Conservation (phyloP, 768 basidiomycete species). For the Collybiopsis confluens region DNA sequence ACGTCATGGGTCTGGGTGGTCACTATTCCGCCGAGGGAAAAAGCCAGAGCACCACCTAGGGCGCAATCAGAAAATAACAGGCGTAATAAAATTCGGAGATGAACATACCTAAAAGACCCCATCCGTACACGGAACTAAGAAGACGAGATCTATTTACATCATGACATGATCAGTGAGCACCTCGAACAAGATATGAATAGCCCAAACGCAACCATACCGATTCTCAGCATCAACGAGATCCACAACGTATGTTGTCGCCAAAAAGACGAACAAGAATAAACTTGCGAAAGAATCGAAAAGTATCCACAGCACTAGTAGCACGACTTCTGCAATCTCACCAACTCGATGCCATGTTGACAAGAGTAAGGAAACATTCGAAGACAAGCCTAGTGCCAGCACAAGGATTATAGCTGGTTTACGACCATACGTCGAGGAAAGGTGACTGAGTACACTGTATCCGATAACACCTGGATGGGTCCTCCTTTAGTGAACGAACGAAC, state of each 20-base stretch:
- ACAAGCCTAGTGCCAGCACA: not conserved
- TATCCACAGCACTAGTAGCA: conserved; percentile 17
- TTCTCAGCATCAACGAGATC: conserved; percentile 20
- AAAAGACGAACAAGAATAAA: conserved; percentile 10
- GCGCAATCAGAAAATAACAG: not conserved
- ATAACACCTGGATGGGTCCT: conserved; percentile 17
- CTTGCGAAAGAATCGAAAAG: conserved; percentile 13
- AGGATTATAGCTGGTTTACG: conserved; percentile 16
- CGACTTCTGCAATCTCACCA: not conserved
- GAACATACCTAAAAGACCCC: conserved; percentile 21
- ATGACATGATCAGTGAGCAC: too few relatives aligned
- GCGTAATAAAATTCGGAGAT: not conserved
- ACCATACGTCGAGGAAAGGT: conserved; percentile 21
- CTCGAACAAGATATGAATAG: too few relatives aligned
- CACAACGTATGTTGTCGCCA: conserved; percentile 24
- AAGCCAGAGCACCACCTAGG: conserved; percentile 22
- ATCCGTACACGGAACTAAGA: conserved; percentile 23
- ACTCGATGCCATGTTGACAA: not conserved
- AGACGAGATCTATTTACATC: conserved; percentile 21
- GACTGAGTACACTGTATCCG: conserved; percentile 18
- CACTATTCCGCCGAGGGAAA: conserved; percentile 23
- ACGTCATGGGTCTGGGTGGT: conserved; percentile 21
- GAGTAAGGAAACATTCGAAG: not conserved
- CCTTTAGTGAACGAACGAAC: too few relatives aligned
- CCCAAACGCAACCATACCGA: too few relatives aligned